phyloP scores from a whole-genome alignment of 495 filamentous ascomycete genomes.

The Cryomyces minteri region DNA sequence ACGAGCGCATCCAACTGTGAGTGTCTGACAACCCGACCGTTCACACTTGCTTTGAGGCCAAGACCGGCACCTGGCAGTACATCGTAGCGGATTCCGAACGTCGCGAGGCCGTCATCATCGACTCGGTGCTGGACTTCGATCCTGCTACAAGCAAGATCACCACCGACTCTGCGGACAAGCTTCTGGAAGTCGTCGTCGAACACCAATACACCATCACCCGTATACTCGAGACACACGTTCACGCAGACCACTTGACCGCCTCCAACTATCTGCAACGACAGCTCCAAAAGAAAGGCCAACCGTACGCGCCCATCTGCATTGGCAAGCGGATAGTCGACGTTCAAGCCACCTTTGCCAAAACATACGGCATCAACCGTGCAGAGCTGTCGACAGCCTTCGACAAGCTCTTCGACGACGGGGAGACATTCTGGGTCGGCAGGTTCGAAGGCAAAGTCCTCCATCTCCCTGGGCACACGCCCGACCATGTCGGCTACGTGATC shows the following conservation, averaged over 20 bases:
- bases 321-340: slow-evolving; percentile 34
- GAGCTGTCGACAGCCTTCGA: slow-evolving; percentile 32
- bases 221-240: slow-evolving; percentile 42
- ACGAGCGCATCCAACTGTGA: not conserved
- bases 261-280: slow-evolving; percentile 31
- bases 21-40: slow-evolving; percentile 6
- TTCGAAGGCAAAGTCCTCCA: slow-evolving; percentile 30
- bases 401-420: slow-evolving; percentile 32
- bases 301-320: slow-evolving; percentile 28
- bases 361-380: slow-evolving; percentile 24
- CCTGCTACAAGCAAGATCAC: slow-evolving; percentile 25
- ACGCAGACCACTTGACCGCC: slow-evolving; percentile 45
- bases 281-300: slow-evolving; percentile 14
- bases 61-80: slow-evolving; percentile 42
- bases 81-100: slow-evolving; percentile 34
- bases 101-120: slow-evolving; percentile 31
- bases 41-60: slow-evolving; percentile 24
- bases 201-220: slow-evolving; percentile 27
- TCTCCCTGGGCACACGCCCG: slow-evolving; percentile 42
- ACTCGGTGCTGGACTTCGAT: slow-evolving; percentile 40
- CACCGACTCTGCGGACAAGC: slow-evolving; percentile 28
- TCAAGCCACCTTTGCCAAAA: slow-evolving; percentile 27
- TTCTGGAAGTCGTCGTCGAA: slow-evolving; percentile 24
- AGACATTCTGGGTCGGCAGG: slow-evolving; percentile 29
- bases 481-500: slow-evolving; percentile 40